A percentile compares a stretch with the other conserved stretches of the same genome.
Evolutionary conservation across 1,284 basidiomycete genomes (phyloP).

Genomic region (Inonotus hispidus): DNA sequence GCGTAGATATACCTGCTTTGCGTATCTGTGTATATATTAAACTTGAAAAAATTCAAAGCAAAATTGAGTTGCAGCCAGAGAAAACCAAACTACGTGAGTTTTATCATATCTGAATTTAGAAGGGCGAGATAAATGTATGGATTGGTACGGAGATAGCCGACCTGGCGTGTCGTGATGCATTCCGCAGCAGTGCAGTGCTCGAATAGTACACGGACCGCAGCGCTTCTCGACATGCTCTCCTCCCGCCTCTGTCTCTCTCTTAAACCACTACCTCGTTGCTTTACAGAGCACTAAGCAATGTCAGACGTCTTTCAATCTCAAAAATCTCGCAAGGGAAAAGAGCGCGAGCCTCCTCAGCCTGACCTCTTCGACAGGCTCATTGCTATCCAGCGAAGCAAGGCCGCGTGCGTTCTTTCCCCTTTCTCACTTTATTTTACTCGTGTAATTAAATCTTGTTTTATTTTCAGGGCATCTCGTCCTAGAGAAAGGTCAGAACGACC

Average conservation of each 20-base stretch:
- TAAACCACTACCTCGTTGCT: neutral
- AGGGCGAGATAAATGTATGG: neutral
- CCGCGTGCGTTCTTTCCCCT: conserved; percentile 39
- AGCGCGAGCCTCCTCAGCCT: conserved; percentile 36
- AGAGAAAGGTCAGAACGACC: conserved; percentile 44
- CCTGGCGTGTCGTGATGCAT: neutral
- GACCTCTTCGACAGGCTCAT: conserved; percentile 65
- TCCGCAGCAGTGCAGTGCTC: conserved; percentile 10
- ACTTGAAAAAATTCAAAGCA: neutral
- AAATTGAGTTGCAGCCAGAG: neutral
- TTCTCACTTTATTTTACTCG: conserved; percentile 19
- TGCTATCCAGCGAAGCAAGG: conserved; percentile 58
- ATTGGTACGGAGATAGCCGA: neutral
- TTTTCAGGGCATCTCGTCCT: conserved; percentile 39
- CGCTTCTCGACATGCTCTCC: neutral
- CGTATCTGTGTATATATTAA: too few species aligned
- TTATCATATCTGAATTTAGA: neutral
- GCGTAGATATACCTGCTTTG: too few species aligned
- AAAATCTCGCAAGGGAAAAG: conserved; percentile 29
- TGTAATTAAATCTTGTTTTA: conserved; percentile 8
- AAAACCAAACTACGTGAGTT: neutral
- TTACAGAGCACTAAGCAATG: neutral
- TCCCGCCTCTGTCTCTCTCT: neutral
- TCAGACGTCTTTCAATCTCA: conserved; percentile 2
- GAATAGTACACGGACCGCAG: conserved; percentile 7